Percentiles rank a stretch among this genome's conserved stretches.
Conservation (phyloP, 805 yeast genomes). For the Ogataea wickerhamii region DNA sequence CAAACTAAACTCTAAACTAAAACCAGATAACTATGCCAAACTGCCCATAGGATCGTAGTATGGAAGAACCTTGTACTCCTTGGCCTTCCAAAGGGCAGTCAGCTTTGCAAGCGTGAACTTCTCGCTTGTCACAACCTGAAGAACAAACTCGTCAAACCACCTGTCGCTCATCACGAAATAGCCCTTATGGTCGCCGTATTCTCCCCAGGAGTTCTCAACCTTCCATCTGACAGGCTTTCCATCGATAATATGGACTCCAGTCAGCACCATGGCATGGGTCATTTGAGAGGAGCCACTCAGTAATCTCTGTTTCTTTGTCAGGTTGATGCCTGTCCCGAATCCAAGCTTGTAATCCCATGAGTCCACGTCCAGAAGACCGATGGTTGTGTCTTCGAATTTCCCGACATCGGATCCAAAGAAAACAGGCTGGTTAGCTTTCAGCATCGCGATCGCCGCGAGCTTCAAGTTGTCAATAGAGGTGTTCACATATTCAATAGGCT, state of each 20-base stretch:
- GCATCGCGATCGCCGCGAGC: conserved; percentile 60
- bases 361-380: conserved; percentile 70
- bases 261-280: conserved; percentile 90
- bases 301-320: conserved; percentile 34
- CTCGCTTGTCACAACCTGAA: conserved; percentile 53
- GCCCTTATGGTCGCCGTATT: conserved; percentile 65
- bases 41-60: conserved; percentile 84
- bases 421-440: conserved; percentile 72
- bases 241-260: conserved; percentile 66
- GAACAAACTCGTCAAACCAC: conserved; percentile 73
- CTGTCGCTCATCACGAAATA: conserved; percentile 68
- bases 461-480: conserved; percentile 58
- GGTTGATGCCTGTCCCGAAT: conserved; percentile 37
- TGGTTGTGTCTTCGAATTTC: conserved; percentile 55
- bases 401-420: conserved; percentile 90
- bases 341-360: conserved; percentile 67
- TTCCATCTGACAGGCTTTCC: conserved; percentile 67
- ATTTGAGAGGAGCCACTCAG: conserved; percentile 51
- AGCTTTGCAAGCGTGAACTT: conserved; percentile 35
- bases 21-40: too few species aligned
- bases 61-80: conserved; percentile 48
- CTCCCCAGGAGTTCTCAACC: conserved; percentile 83
- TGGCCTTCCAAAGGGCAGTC: conserved; percentile 46
- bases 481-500: conserved; percentile 72
- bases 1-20: too few species aligned